A percentile compares a stretch with the other conserved stretches of the same genome.
phyloP scores from a whole-genome alignment of 2,329 filamentous ascomycete species.

The Alternaria ethzedia region DNA sequence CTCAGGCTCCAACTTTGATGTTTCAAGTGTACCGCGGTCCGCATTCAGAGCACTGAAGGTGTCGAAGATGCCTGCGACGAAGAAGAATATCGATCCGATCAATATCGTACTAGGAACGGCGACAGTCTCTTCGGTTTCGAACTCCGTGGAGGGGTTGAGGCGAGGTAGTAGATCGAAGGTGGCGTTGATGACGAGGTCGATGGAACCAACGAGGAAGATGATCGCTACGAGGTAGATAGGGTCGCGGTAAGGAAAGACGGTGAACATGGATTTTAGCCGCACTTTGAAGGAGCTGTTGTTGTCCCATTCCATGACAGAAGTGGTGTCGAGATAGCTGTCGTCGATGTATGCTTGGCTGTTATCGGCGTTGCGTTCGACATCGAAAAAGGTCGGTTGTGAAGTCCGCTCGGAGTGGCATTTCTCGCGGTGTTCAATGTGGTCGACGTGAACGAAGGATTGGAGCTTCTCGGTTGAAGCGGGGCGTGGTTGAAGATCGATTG shows the following conservation, averaged over 20 bases:
- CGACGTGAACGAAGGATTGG: slow-evolving; percentile 21
- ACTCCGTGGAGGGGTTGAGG: slow-evolving; percentile 6
- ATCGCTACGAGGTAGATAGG: slow-evolving; percentile 39
- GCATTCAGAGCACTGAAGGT: slow-evolving; percentile 33
- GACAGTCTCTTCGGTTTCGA: slow-evolving; percentile 24
- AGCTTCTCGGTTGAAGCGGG: slow-evolving; percentile 27
- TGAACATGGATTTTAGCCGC: slow-evolving; percentile 23
- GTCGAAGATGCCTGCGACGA: slow-evolving; percentile 35
- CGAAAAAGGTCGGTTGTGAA: background rate
- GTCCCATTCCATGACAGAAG: slow-evolving; percentile 3
- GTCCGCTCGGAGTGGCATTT: slow-evolving; percentile 27
- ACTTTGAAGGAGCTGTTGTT: background rate
- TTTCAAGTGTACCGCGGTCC: slow-evolving; percentile 24
- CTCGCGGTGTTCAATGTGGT: slow-evolving; percentile 30
- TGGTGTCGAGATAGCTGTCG: background rate
- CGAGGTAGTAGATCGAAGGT: slow-evolving; percentile 35
- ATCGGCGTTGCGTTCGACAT: slow-evolving; percentile 2
- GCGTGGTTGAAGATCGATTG: slow-evolving; percentile 18
- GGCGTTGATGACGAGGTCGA: slow-evolving; percentile 35
- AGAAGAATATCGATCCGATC: slow-evolving; percentile 36
- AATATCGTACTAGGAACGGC: slow-evolving; percentile 32
- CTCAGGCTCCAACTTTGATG: slow-evolving; percentile 8
- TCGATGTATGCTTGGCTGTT: background rate
- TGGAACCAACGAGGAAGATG: slow-evolving; percentile 29
- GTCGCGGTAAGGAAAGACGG: slow-evolving; percentile 35